These are phyloP conservation scores for Phallus indusiatus DNA, from an alignment of 768 basidiomycete genomes.

Conservation along the genomic window DNA sequence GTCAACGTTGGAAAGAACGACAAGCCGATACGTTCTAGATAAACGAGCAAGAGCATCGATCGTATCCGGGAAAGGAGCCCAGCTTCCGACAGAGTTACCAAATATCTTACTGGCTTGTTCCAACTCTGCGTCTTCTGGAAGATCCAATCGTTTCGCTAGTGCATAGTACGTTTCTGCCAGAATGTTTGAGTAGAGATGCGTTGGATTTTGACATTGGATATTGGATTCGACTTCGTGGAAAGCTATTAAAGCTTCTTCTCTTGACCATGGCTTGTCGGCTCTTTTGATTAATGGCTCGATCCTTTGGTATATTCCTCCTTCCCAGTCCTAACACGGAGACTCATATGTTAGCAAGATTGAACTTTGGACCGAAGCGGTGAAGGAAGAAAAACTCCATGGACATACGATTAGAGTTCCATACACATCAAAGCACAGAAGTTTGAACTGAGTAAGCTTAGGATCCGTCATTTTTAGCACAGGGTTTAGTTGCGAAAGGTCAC, in stretches of 20 bases:
- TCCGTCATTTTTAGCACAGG: neutral
- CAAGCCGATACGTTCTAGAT: conserved; percentile 54
- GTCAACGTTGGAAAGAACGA: conserved; percentile 73
- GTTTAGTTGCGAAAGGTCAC: neutral
- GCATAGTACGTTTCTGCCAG: conserved; percentile 32
- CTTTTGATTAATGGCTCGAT: conserved; percentile 40
- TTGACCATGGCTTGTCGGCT: conserved; percentile 35
- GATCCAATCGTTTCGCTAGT: conserved; percentile 24
- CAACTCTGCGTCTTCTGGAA: conserved; percentile 13
- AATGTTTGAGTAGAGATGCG: conserved; percentile 51
- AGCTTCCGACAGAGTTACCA: conserved; percentile 48
- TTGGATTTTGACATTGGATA: conserved; percentile 48
- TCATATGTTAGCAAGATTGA: neutral
- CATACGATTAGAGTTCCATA: conserved; percentile 62
- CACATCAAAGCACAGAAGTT: conserved; percentile 61
- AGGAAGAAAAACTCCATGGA: neutral
- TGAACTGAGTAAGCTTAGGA: conserved; percentile 14
- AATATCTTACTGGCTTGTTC: conserved; percentile 39
- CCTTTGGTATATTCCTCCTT: conserved; percentile 49
- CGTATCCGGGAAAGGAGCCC: conserved; percentile 64
- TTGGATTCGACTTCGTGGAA: conserved; percentile 46
- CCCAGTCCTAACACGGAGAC: conserved; percentile 50
- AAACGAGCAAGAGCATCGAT: conserved; percentile 48
- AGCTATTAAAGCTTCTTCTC: conserved; percentile 40
- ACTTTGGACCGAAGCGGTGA: neutral